Percentiles rank a stretch among this genome's conserved stretches.
phyloP scores from a whole-genome alignment of 495 filamentous ascomycete species.

The Aspergillus haitiensis region DNA sequence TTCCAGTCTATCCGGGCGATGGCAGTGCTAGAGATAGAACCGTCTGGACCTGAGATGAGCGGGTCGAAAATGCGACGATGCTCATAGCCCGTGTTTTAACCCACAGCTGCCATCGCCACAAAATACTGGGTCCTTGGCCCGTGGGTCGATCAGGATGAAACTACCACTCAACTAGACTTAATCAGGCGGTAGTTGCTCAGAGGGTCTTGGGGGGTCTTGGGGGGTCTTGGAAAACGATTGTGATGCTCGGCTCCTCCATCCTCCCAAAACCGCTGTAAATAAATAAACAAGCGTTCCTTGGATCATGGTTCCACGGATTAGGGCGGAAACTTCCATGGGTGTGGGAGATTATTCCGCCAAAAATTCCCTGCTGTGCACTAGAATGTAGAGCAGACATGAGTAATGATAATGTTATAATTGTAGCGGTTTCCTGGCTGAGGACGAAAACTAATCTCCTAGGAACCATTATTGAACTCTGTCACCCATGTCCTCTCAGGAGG shows the following conservation, averaged over 20 bases:
- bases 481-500: neutral
- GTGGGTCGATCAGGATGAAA: constrained; percentile 1
- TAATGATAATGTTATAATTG: neutral
- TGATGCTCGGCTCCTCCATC: neutral
- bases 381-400: neutral
- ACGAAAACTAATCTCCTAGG: constrained; percentile 1
- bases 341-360: constrained; percentile 1
- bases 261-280: neutral
- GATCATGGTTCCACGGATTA: constrained; percentile 18
- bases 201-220: neutral
- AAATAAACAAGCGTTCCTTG: constrained; percentile 29
- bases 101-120: constrained; percentile 12
- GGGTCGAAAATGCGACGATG: constrained; percentile 7
- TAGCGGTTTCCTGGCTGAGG: neutral
- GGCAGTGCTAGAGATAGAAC: constrained; percentile 7
- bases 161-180: constrained; percentile 4
- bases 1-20: neutral
- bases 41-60: constrained; percentile 10
- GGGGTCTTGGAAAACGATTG: neutral
- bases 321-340: constrained; percentile 14
- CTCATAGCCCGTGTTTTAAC: constrained; percentile 13
- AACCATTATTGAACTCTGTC: constrained; percentile 2
- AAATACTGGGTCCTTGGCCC: constrained; percentile 4
- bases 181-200: constrained; percentile 4
- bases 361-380: neutral